These are phyloP conservation scores for Sordaria brevicollis DNA, from an alignment of 495 filamentous ascomycete genomes.

Conservation along the genomic window DNA sequence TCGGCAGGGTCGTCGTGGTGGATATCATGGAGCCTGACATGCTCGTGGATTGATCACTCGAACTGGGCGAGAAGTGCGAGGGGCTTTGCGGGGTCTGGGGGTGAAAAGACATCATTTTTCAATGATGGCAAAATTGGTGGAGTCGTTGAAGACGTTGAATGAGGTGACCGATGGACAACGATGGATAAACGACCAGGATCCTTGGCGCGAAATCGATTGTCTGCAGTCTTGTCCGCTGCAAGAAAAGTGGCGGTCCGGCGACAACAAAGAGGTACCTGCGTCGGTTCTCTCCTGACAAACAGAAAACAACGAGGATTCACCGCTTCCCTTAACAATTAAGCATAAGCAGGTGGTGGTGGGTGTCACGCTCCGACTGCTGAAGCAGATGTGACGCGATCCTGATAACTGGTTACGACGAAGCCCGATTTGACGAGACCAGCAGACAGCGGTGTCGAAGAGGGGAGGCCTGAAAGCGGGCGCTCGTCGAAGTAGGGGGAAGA, in stretches of 20 bases:
- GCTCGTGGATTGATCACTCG: constrained; percentile 33
- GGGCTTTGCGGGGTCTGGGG: constrained; percentile 51
- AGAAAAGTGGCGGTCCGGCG: neutral
- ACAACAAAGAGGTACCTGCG: neutral
- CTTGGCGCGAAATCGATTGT: constrained; percentile 1
- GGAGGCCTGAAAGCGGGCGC: constrained; percentile 13
- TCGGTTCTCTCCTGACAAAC: neutral
- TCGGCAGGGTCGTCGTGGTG: constrained; percentile 34
- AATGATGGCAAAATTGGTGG: constrained; percentile 8
- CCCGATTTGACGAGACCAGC: neutral
- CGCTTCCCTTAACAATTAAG: neutral
- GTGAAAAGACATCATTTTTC: constrained; percentile 43
- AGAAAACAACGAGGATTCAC: neutral
- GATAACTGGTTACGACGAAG: neutral
- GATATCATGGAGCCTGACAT: constrained; percentile 34
- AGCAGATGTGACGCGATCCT: neutral
- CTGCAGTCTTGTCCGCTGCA: neutral
- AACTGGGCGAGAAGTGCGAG: constrained; percentile 40
- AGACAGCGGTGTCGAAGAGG: constrained; percentile 3
- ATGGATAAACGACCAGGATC: constrained; percentile 4
- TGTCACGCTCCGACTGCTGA: neutral
- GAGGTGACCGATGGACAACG: constrained; percentile 6
- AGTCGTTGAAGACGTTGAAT: constrained; percentile 8
- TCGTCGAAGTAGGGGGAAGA: constrained; percentile 17
- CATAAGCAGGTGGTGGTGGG: neutral